Conservation (phyloP, 257 asterid genomes). For the Solanum neorickii region DNA sequence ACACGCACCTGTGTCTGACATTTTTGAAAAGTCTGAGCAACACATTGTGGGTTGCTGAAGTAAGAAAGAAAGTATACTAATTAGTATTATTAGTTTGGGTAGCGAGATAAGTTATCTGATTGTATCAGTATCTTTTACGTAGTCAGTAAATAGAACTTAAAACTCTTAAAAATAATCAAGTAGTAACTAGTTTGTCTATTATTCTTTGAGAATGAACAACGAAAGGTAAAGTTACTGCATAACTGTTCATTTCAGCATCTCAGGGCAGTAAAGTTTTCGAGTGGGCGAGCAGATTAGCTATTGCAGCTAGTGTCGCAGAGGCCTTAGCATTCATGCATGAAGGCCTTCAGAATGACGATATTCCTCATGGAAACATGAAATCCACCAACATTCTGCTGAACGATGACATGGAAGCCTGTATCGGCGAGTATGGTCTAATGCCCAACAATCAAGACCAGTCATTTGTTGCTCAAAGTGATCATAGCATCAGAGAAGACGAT, state of each 20-base stretch:
- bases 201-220: background rate
- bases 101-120: background rate
- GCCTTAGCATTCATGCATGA: constrained; percentile 59
- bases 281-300: constrained; percentile 47
- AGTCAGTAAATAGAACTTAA: background rate
- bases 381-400: constrained; percentile 56
- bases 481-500: constrained; percentile 5
- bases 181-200: background rate
- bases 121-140: background rate
- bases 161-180: background rate
- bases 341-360: constrained; percentile 32
- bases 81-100: background rate
- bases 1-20: background rate
- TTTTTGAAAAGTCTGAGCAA: no score
- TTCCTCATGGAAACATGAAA: constrained; percentile 64
- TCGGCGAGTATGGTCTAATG: constrained; percentile 62
- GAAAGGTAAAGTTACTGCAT: background rate
- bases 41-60: background rate
- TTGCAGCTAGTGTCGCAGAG: constrained; percentile 35
- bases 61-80: no score
- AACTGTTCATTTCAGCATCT: constrained; percentile 28
- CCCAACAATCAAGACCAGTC: constrained; percentile 16
- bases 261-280: constrained; percentile 18
- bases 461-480: constrained; percentile 2
- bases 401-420: constrained; percentile 40